Conservation (phyloP, 768 basidiomycete genomes). For the Naganishia kalamii region DNA sequence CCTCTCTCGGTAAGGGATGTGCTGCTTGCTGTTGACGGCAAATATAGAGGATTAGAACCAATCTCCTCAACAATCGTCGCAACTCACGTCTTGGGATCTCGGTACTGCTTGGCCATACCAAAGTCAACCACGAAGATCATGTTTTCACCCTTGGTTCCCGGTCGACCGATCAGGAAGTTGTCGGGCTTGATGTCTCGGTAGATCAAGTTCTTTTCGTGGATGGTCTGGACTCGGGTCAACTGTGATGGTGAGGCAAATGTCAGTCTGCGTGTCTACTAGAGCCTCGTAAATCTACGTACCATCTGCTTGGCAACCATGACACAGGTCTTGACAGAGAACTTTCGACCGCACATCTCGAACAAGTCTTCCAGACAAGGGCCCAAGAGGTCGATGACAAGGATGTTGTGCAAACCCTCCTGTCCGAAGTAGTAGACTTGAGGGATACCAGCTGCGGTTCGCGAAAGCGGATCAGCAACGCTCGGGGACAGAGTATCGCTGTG, state of each 20-base stretch:
- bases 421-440: constrained; percentile 99
- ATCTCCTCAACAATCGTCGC: neutral
- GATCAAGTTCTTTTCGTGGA: constrained; percentile 98
- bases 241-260: constrained; percentile 44
- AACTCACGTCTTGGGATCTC: constrained; percentile 80
- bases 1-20: constrained; percentile 96
- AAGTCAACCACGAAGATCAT: constrained; percentile 77
- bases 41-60: neutral
- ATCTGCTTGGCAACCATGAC: constrained; percentile 99
- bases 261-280: neutral
- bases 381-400: constrained; percentile 94
- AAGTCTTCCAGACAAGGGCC: constrained; percentile 95
- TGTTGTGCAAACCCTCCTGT: constrained; percentile 96
- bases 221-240: constrained; percentile 92
- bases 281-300: constrained; percentile 54
- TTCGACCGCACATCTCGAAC: constrained; percentile 98
- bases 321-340: constrained; percentile 95
- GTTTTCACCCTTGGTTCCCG: constrained; percentile 82
- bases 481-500: constrained; percentile 18
- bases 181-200: constrained; percentile 99
- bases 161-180: constrained; percentile 94
- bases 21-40: constrained; percentile 61
- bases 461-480: constrained; percentile 25
- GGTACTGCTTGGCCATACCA: constrained; percentile 99
- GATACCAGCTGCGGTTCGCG: constrained; percentile 66